Evolutionary conservation across 345 rosid genomes (phyloP).

Genomic region (Nasturtium officinale): DNA sequence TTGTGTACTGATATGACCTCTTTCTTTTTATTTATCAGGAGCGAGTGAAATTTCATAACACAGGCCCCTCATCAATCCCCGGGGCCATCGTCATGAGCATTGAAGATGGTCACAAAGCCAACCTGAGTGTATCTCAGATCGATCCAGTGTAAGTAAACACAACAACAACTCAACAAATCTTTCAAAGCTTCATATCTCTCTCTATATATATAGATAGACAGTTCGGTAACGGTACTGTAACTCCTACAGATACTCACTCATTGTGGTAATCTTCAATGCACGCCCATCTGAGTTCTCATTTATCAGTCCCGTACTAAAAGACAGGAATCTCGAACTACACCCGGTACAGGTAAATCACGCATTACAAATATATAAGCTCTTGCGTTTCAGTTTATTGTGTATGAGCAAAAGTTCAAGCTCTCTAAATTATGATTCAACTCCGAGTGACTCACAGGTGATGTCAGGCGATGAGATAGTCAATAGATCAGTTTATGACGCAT

Average conservation of each 20-base stretch:
- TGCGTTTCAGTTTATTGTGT: neutral
- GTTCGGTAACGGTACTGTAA: constrained; percentile 3
- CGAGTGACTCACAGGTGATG: constrained; percentile 47
- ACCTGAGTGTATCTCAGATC: constrained; percentile 63
- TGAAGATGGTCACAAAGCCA: constrained; percentile 74
- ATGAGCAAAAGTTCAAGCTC: neutral
- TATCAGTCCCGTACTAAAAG: constrained; percentile 47
- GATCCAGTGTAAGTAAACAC: constrained; percentile 66
- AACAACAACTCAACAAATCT: neutral
- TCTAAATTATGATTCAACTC: constrained; percentile 3
- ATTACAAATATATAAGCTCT: neutral
- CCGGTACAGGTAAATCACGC: constrained; percentile 64
- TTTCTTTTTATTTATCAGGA: constrained; percentile 44
- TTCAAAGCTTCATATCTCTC: neutral
- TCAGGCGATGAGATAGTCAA: constrained; percentile 67
- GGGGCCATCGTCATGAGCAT: constrained; percentile 88
- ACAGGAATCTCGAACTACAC: constrained; percentile 64
- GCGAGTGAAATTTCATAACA: constrained; percentile 73
- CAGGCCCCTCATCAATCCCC: constrained; percentile 69
- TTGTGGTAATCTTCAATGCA: constrained; percentile 71
- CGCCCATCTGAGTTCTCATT: constrained; percentile 66
- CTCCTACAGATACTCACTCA: constrained; percentile 60
- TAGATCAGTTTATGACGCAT: constrained; percentile 60
- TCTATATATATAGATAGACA: neutral
- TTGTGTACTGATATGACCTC: constrained; percentile 2